Evolutionary conservation across 306 rosid genomes (phyloP), one percentile per base, ranked within the genome.

Genomic region (Ammopiptanthus mongolicus): DNA sequence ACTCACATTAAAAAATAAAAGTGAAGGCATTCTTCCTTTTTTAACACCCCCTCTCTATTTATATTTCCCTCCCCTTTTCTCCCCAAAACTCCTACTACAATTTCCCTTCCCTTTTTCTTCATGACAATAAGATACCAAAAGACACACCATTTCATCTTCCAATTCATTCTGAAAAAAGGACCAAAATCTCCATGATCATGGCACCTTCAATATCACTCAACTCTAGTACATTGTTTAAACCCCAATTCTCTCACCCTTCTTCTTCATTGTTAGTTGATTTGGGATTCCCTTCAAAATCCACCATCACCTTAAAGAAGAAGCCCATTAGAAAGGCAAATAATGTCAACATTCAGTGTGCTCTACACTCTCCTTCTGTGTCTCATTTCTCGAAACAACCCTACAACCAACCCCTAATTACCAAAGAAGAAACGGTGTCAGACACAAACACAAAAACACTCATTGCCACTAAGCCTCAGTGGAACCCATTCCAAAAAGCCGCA

Each of bases 401-500:
- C 78, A 73, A 68, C 5, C 47, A 71, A 11, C 78, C 85, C 0
- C 22, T 55, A 25, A 78, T 69, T 60, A 55, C 86, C 8, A 64
- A 65, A 75, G 22, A 69, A 21, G 9, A 18, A 23, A 55, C n/a
- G n/a, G n/a, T n/a, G n/a, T n/a, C 66, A 1, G 9, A 14, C 42
- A 25, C 46, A 18, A 21, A 65, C 22, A 55, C 66, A 0, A 21
- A 13, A 9, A 25, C 22, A 17, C 22, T 65, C n/a, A 29, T 46
- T 29, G 56, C 84, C 37, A 56, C 28, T 0, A 73, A 22, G n/a
- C 22, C 50, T 2, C 53, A 58, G 0, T 91, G 91, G 91, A 95
- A 90, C 70, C 78, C 81, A 42, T 65, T 95, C 22, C 97, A 95
- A 68, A 86, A 73, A 76, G 85, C 89, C 0, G 97, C 97, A 5